Percentiles rank a stretch among this genome's conserved stretches.
These are phyloP conservation scores for Cryomyces antarcticus DNA, from an alignment of 495 filamentous ascomycete genomes.

Conservation along the genomic window DNA sequence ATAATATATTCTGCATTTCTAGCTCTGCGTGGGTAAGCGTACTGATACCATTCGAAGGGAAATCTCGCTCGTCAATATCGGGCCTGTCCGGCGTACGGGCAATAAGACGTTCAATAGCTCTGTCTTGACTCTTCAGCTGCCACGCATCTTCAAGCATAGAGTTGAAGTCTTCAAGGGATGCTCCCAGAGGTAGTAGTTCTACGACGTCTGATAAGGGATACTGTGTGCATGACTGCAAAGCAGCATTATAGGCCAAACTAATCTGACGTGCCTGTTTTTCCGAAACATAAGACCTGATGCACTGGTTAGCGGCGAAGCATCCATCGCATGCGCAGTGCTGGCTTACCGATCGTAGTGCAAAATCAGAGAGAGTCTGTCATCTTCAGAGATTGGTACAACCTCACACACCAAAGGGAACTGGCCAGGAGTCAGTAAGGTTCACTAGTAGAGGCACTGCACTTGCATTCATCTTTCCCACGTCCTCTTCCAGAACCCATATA, in stretches of 20 bases:
- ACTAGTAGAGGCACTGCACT: slow-evolving; percentile 10
- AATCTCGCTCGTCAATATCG: too few species aligned
- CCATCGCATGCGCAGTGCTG: not conserved
- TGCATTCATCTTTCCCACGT: slow-evolving; percentile 57
- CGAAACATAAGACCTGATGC: slow-evolving; percentile 20
- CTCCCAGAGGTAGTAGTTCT: too few species aligned
- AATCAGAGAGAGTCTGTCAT: not conserved
- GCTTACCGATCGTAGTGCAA: slow-evolving; percentile 14
- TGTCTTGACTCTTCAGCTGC: too few species aligned
- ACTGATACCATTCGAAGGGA: too few species aligned
- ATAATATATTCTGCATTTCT: slow-evolving; percentile 20
- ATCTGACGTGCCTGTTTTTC: slow-evolving; percentile 22
- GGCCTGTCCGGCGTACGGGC: too few species aligned
- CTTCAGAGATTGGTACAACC: not conserved
- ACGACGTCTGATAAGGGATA: not conserved
- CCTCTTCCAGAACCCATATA: slow-evolving; percentile 45
- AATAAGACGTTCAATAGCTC: too few species aligned
- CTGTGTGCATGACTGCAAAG: slow-evolving; percentile 7
- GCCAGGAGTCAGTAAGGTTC: not conserved
- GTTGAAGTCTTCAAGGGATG: too few species aligned
- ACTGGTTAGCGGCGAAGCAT: too few species aligned
- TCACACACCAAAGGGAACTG: slow-evolving; percentile 7
- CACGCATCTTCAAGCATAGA: too few species aligned
- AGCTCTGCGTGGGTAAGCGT: too few species aligned
- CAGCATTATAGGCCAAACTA: slow-evolving; percentile 25